Evolutionary conservation across 2,329 filamentous ascomycete genomes (phyloP).

Genomic region (Nigrospora oryzae): DNA sequence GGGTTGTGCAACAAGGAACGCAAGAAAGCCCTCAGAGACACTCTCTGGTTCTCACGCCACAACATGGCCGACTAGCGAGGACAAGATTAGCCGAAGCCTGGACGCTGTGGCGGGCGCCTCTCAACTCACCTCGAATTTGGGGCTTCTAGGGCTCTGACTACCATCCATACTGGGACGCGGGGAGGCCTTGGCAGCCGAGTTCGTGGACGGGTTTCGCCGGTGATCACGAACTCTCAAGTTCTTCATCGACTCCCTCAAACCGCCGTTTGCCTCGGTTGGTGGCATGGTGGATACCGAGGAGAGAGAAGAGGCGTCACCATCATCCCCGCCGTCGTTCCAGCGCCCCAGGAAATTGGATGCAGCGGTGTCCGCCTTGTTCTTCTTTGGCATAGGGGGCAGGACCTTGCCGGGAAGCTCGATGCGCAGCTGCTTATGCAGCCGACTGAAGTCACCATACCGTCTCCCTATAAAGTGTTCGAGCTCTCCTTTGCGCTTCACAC

Average conservation of each 20-base stretch:
- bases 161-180: slow-evolving; percentile 37
- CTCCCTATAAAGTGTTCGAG: slow-evolving; percentile 73
- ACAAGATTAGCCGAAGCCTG: slow-evolving; percentile 5
- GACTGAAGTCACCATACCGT: slow-evolving; percentile 80
- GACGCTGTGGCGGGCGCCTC: slow-evolving; percentile 7
- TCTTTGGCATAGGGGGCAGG: slow-evolving; percentile 76
- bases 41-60: slow-evolving; percentile 81
- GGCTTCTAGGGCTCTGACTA: slow-evolving; percentile 17
- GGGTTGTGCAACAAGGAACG: slow-evolving; percentile 77
- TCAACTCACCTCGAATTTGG: slow-evolving; percentile 17
- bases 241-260: slow-evolving; percentile 23
- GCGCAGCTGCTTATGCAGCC: slow-evolving; percentile 69
- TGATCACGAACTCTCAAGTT: slow-evolving; percentile 35
- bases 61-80: slow-evolving; percentile 45
- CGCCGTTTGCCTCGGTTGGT: slow-evolving; percentile 15
- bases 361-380: slow-evolving; percentile 77
- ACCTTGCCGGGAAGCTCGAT: slow-evolving; percentile 87
- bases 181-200: slow-evolving; percentile 25
- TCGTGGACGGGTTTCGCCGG: slow-evolving; percentile 25
- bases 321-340: slow-evolving; percentile 45
- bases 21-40: slow-evolving; percentile 87
- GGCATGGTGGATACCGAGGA: slow-evolving; percentile 69
- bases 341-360: slow-evolving; percentile 46
- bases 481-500: slow-evolving; percentile 71
- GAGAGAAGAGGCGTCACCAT: slow-evolving; percentile 71